Conservation (phyloP, 345 rosid genomes). For the Gossypium thurberi region DNA sequence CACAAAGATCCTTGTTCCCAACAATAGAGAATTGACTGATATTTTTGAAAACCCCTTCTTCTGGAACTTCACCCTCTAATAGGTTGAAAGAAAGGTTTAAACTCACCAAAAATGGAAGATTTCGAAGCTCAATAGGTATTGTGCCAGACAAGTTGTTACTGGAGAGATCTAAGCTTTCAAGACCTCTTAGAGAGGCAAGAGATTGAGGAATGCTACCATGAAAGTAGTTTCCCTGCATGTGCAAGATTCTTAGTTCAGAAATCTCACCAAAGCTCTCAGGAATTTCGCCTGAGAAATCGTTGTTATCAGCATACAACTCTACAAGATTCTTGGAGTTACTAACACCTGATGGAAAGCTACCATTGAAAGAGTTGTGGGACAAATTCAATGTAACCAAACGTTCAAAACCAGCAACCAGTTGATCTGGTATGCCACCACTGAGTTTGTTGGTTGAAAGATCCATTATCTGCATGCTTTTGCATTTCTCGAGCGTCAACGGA, state of each 20-base stretch:
- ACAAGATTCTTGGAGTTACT: conserved; percentile 19
- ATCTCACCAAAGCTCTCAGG: conserved; percentile 24
- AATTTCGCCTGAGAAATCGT: conserved; percentile 28
- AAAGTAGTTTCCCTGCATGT: conserved; percentile 24
- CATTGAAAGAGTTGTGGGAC: conserved; percentile 26
- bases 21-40: conserved; percentile 20
- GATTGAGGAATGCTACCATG: conserved; percentile 29
- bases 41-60: conserved; percentile 29
- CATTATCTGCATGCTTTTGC: not conserved
- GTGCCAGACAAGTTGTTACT: conserved; percentile 27
- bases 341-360: conserved; percentile 17
- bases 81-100: conserved; percentile 35
- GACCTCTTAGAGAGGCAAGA: conserved; percentile 20
- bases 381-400: conserved; percentile 12
- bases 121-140: conserved; percentile 17
- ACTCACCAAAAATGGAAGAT: not conserved
- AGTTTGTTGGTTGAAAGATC: conserved; percentile 20
- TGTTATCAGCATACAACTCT: conserved; percentile 8
- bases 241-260: conserved; percentile 7
- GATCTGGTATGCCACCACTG: conserved; percentile 18
- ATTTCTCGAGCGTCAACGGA: not conserved
- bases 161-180: conserved; percentile 30
- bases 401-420: conserved; percentile 15
- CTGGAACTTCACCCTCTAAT: conserved; percentile 39
- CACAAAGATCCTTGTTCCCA: conserved; percentile 32